Percentiles rank a stretch among this genome's conserved stretches.
Evolutionary conservation across 345 rosid species (phyloP).

Genomic region (Chamaenerion angustifolium): DNA sequence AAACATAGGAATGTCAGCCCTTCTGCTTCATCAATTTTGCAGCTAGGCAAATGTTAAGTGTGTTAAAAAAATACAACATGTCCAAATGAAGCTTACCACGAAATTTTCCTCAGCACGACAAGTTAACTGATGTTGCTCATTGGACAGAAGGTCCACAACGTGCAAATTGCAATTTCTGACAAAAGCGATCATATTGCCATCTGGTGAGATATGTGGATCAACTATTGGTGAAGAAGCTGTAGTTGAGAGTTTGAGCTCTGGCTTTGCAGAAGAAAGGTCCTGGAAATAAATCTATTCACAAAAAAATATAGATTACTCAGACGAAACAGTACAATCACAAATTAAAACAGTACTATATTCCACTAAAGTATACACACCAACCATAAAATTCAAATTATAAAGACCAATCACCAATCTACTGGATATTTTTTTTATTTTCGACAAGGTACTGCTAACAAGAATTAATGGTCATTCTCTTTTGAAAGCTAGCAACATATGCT

Average conservation of each 20-base stretch:
- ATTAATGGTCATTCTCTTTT: no score
- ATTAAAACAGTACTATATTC: no score
- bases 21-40: no score
- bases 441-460: no score
- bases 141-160: neutral
- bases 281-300: slow-evolving; percentile 1
- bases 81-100: slow-evolving; percentile 30
- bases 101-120: slow-evolving; percentile 42
- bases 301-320: neutral
- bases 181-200: slow-evolving; percentile 1
- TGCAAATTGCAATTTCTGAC: slow-evolving; percentile 1
- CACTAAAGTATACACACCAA: no score
- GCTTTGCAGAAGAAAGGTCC: neutral
- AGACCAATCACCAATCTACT: no score
- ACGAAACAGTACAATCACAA: no score
- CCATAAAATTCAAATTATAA: no score
- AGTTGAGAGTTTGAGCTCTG: neutral
- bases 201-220: slow-evolving; percentile 2
- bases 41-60: no score
- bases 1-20: slow-evolving; percentile 1
- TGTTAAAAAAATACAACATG: neutral
- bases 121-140: neutral
- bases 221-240: slow-evolving; percentile 3
- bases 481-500: no score
- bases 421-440: no score